Evolutionary conservation across 768 basidiomycete genomes (phyloP), one percentile per base, ranked within the genome.

Genomic region (Boletus rubropictus): DNA sequence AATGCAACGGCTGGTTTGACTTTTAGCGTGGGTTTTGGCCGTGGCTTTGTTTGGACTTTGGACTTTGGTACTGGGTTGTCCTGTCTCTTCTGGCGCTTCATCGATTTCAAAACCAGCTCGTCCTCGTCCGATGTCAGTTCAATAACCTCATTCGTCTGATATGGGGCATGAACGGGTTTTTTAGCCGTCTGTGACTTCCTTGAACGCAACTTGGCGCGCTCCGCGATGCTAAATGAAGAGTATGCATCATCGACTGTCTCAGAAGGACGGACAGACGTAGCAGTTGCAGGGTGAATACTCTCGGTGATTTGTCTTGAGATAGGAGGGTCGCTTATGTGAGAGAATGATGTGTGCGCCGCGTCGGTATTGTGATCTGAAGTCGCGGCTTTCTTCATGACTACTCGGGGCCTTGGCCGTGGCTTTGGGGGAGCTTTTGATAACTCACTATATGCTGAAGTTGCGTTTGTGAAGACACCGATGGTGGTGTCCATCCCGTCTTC

Each of bases 191-290:
- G 55, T 7, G 66, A 44, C 18, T 60, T 68, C 20, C 78, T 65
- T 46, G 74, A 69, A 15, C 79, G 77, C 62, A 70, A 78, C 55
- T 81, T 81, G 40, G 79, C 75, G 15, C 79, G 71, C 34, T 81
- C 79, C n/a, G 79, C 79, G 21, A 80, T 79, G 51, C 62, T 73
- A 35, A 67, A 55, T 5, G 59, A 55, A 37, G 53, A 58, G 31
- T 59, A 58, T 22, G 24, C 31, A 32, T 65, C 62, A 0, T 45
- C 59, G 8, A 39, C n/a, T 2, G 10, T n/a, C 10, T 49, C 54
- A 6, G 54, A 50, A 25, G 53, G 24, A 28, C 17, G 36, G n/a
- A 49, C 32, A 1, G 63, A 51, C 1, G 52, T 39, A 7, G 37
- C 8, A 1, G 54, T 48, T n/a, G 46, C 51, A 45, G 55, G 42